A percentile compares a stretch with the other conserved stretches of the same genome.
phyloP scores from a whole-genome alignment of 495 filamentous ascomycete genomes.

The Neurospora cerealis region DNA sequence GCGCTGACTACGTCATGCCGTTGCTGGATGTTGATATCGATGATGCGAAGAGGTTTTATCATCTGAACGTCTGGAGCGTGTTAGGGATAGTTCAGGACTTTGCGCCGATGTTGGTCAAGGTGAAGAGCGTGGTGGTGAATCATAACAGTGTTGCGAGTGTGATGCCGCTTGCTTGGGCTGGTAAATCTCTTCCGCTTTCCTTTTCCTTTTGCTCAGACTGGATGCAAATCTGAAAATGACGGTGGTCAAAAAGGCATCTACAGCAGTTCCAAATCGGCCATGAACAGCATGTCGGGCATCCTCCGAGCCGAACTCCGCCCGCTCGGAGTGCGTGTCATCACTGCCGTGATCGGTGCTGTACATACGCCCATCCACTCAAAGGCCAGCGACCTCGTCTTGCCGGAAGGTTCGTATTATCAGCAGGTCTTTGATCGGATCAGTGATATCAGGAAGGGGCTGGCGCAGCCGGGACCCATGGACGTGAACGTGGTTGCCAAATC shows the following conservation, averaged over 20 bases:
- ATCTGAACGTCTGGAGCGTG: slow-evolving; percentile 44
- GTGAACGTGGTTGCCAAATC: background rate
- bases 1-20: slow-evolving; percentile 29
- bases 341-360: slow-evolving; percentile 22
- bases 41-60: slow-evolving; percentile 32
- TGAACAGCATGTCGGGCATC: slow-evolving; percentile 28
- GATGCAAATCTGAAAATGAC: background rate
- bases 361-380: slow-evolving; percentile 1
- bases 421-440: background rate
- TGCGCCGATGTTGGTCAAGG: slow-evolving; percentile 38
- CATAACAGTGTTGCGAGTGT: slow-evolving; percentile 32
- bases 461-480: background rate
- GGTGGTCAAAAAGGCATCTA: slow-evolving; percentile 25
- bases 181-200: slow-evolving; percentile 10
- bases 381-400: background rate
- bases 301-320: slow-evolving; percentile 43
- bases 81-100: slow-evolving; percentile 45
- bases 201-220: background rate
- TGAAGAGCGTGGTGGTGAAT: slow-evolving; percentile 38
- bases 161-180: slow-evolving; percentile 1
- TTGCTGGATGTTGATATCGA: slow-evolving; percentile 37
- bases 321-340: slow-evolving; percentile 30
- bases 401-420: background rate
- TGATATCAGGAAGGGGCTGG: background rate
- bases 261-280: slow-evolving; percentile 41